These are phyloP conservation scores for Lentinula edodes DNA, from an alignment of 768 basidiomycete species.

Conservation along the genomic window DNA sequence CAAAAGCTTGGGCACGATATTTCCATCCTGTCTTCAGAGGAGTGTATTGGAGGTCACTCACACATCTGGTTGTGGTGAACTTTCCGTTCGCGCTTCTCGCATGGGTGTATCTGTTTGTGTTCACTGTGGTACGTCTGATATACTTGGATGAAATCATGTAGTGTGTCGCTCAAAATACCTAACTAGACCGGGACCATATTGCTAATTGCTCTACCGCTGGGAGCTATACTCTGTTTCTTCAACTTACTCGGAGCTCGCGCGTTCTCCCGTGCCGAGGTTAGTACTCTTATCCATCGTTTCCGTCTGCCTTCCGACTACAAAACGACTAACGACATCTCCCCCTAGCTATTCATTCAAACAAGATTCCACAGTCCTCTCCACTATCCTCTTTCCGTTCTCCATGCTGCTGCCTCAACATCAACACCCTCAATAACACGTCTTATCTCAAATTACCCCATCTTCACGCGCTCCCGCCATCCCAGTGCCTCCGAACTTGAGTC, in stretches of 20 bases:
- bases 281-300: slow-evolving; percentile 8
- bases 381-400: slow-evolving; percentile 48
- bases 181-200: slow-evolving; percentile 70
- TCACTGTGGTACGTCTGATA: slow-evolving; percentile 56
- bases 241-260: slow-evolving; percentile 68
- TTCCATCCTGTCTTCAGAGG: slow-evolving; percentile 53
- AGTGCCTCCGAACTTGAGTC: slow-evolving; percentile 45
- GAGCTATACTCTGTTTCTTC: slow-evolving; percentile 72
- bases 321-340: not conserved
- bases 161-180: not conserved
- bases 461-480: slow-evolving; percentile 54
- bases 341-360: slow-evolving; percentile 60
- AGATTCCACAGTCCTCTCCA: slow-evolving; percentile 60
- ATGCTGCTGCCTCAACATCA: slow-evolving; percentile 35
- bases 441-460: slow-evolving; percentile 48
- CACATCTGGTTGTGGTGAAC: slow-evolving; percentile 70
- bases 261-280: slow-evolving; percentile 68
- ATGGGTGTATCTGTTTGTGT: slow-evolving; percentile 77
- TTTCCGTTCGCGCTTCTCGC: slow-evolving; percentile 75
- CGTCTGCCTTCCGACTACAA: not conserved
- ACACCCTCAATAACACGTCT: not conserved
- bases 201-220: slow-evolving; percentile 73
- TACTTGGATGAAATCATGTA: not conserved
- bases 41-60: slow-evolving; percentile 59
- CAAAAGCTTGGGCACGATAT: slow-evolving; percentile 45